Base-by-base conservation (phyloP, 768 basidiomycete species). In the Termitomyces sp. region DNA sequence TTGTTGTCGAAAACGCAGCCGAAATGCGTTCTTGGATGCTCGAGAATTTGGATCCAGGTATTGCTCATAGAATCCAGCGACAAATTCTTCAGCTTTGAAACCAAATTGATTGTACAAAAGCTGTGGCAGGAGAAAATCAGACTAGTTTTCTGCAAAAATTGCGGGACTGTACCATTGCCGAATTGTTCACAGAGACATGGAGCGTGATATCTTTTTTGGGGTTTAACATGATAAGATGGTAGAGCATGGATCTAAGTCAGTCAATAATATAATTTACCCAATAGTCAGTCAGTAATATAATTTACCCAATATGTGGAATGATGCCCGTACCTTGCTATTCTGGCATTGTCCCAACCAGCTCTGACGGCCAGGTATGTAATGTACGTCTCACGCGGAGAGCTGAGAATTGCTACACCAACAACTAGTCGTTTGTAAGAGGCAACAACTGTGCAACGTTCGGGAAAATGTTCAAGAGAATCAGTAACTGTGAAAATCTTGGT, bases 21-120 rank as follows among this genome's bases (percentile, higher is more conserved):
- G 77, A 69, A 91, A 88, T 6, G 90, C 91, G 66, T 93, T 92
- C 70, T 86, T 90, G 5, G 89, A 91, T 3, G 79, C 80, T 53
- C 82, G 80, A 17, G 88, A 89, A 25, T 82, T 73, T 3, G 81
- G 70, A 62, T 86, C 82, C n/a, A 91, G 74, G 66, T 91, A 91
- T 43, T 85, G 78, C 43, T 89, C 86, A 61, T 93, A 93, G 63
- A 93, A 92, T 19, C 87, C 88, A 21, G 81, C 83, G 21, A 92
- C 78, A 57, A 91, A 91, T 65, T 88, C 89, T 70, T 92, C 90
- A 0, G 88, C 87, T 62, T 93, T 92, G 77, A 93, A 91, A 27
- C 91, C 90, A 63, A 93, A 91, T 49, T 83, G 85, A 60, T 93
- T 92, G 70, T 92, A 93, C 17, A 93, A 68, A 4, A 91, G 71